Evolutionary conservation across 225 moss, liverwort and hornwort species (phyloP), one percentile per base, ranked within the genome.

Genomic region (Pseudoscleropodium purum): DNA sequence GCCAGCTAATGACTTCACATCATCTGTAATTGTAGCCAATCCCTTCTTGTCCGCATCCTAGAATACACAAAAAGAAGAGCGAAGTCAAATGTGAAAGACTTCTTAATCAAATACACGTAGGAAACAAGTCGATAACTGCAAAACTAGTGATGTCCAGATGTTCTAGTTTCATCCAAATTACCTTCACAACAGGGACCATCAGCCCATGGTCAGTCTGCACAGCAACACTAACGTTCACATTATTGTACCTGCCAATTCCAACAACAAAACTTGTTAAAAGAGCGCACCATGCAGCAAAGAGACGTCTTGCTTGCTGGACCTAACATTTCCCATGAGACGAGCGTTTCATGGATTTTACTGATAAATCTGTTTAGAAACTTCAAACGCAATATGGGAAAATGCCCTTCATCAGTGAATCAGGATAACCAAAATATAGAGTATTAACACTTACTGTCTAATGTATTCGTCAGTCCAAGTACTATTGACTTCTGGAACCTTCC

Each of bases 21-120:
- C 97, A 90, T 95, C 93, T 77, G 97, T 95, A 61, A 99, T 99
- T 27, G 96, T 93, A 37, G 92, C 89, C 51, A 99, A 91, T 57
- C 98, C 98, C 88, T 95, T 99, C 89, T 94, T 96, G 91, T 99
- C 98, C 68, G 96, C 98, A 94, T 99, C 96, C 97, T 97, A 86
- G 75, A 91, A 88, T 80, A 68, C 54, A 60, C 80, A 80, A 86
- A 61, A 87, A 70, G 51, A 84, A 72, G 45, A 65, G 61, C 59
- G 30, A 62, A 82, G 73, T 43, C 73, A 59, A 64, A 37, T 65
- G 49, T 13, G 37, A 75, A 90, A 8, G 31, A 73, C 45, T 19
- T 89, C 37, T 72, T 6, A 54, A 54, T n/a, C 39, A 85, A 62
- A 29, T 57, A 56, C 76, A 77, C 54, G 34, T 37, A 82, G 34